phyloP scores from a whole-genome alignment of 352 stramenopile species.

The Pythium pectinolyticum region DNA sequence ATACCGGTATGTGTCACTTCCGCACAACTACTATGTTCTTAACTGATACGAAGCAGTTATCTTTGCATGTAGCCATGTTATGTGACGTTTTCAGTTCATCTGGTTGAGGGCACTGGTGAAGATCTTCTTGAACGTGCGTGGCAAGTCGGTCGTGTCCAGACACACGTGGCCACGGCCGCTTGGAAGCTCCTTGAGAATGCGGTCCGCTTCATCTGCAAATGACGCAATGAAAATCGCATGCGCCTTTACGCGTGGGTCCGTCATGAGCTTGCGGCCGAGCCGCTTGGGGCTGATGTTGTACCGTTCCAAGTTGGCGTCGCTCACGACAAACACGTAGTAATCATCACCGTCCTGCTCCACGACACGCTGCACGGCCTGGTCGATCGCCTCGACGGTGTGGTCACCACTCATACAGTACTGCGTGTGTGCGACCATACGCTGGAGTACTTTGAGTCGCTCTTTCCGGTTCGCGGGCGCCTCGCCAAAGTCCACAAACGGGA shows the following conservation, averaged over 20 bases:
- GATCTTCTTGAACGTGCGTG: conserved; percentile 84
- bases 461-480: conserved; percentile 82
- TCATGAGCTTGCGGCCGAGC: conserved; percentile 53
- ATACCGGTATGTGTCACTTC: conserved; percentile 6
- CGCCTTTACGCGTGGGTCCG: conserved; percentile 59
- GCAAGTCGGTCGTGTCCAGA: conserved; percentile 75
- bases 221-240: conserved; percentile 86
- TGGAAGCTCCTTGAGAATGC: conserved; percentile 63
- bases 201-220: conserved; percentile 76
- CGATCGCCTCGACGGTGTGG: conserved; percentile 92
- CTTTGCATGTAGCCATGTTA: conserved; percentile 4
- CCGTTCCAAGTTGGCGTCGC: conserved; percentile 93
- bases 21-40: not conserved
- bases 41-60: conserved; percentile 19
- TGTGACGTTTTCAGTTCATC: conserved; percentile 7
- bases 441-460: conserved; percentile 88
- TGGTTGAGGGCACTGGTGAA: conserved; percentile 62
- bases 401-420: conserved; percentile 94
- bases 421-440: conserved; percentile 93
- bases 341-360: conserved; percentile 65
- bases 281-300: conserved; percentile 83
- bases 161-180: conserved; percentile 74
- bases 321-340: conserved; percentile 92
- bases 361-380: conserved; percentile 72
- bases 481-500: conserved; percentile 91